Conservation (phyloP, 495 filamentous ascomycete species). For the Penicillium pulvis region DNA sequence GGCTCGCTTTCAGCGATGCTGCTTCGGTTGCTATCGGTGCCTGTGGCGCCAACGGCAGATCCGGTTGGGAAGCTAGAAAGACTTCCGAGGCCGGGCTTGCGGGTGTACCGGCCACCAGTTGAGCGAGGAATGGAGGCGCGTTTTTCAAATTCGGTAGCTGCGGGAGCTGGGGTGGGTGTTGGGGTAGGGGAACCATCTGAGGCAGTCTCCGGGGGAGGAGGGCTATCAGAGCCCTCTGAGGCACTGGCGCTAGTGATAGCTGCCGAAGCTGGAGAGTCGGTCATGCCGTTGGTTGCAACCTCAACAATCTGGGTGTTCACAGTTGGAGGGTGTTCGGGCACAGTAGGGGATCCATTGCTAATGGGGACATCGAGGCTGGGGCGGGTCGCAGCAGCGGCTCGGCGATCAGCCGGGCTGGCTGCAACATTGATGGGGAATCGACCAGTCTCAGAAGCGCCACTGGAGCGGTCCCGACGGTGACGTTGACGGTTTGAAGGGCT, state of each 20-base stretch:
- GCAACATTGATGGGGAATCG: constrained; percentile 77
- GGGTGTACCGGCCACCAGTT: constrained; percentile 29
- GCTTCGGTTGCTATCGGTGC: constrained; percentile 48
- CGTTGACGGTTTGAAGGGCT: constrained; percentile 68
- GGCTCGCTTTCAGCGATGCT: constrained; percentile 49
- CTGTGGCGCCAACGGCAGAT: constrained; percentile 28
- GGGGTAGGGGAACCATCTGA: constrained; percentile 44
- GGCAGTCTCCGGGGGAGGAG: constrained; percentile 33
- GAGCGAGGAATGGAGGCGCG: constrained; percentile 48
- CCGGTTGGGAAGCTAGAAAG: constrained; percentile 42
- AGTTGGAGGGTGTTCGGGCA: constrained; percentile 29
- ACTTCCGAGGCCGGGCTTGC: constrained; percentile 48
- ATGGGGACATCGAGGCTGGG: constrained; percentile 64
- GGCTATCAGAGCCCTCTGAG: constrained; percentile 37
- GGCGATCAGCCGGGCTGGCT: constrained; percentile 59
- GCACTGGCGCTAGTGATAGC: constrained; percentile 32
- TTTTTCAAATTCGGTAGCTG: constrained; percentile 44
- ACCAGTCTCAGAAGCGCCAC: constrained; percentile 68
- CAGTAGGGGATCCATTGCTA: constrained; percentile 33
- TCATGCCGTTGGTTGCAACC: constrained; percentile 38
- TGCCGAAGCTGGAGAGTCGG: constrained; percentile 38
- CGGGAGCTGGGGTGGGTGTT: constrained; percentile 38
- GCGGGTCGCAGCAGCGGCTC: constrained; percentile 45
- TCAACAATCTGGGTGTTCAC: constrained; percentile 34
- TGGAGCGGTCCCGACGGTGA: constrained; percentile 78